A percentile compares a stretch with the other conserved stretches of the same genome.
These are phyloP conservation scores for Rhodotorula toruloides DNA, from an alignment of 768 basidiomycete species.

Conservation along the genomic window DNA sequence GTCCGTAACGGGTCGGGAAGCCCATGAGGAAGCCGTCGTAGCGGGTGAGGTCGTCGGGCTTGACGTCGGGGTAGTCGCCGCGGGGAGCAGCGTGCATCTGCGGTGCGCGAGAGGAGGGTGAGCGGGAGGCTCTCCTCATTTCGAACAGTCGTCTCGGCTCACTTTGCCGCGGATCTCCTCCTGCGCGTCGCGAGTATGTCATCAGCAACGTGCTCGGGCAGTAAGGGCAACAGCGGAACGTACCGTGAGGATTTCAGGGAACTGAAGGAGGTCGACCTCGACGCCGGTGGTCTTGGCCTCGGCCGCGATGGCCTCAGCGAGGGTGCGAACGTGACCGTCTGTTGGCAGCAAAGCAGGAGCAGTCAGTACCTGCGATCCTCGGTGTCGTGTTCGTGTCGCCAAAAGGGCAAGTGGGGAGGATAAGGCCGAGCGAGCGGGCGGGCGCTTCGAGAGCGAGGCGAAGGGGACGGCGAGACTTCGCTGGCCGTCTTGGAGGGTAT, in stretches of 20 bases:
- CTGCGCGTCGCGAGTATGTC: conserved; percentile 50
- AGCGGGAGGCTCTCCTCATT: too few species aligned
- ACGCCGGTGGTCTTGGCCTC: conserved; percentile 46
- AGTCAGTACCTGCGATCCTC: too few species aligned
- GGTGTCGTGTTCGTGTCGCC: too few species aligned
- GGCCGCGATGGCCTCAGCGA: conserved; percentile 40
- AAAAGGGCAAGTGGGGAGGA: too few species aligned
- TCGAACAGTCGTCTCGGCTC: neutral
- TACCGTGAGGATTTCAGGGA: conserved; percentile 7
- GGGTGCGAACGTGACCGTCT: conserved; percentile 35
- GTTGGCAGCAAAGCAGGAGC: too few species aligned
- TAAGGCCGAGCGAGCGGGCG: too few species aligned
- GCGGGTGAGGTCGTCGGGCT: conserved; percentile 53
- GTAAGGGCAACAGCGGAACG: neutral
- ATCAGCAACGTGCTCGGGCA: neutral
- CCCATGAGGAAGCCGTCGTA: conserved; percentile 38
- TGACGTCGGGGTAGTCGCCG: conserved; percentile 50
- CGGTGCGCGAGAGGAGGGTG: neutral
- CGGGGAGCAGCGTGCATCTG: conserved; percentile 36
- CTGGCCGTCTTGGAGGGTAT: too few species aligned
- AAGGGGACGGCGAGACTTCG: too few species aligned
- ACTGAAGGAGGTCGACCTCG: conserved; percentile 46
- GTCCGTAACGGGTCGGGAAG: conserved; percentile 57
- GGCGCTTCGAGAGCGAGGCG: too few species aligned
- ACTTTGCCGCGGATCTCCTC: conserved; percentile 54